Base-by-base conservation (phyloP, 1,284 basidiomycete genomes). In the Ceratorhiza oryzae-sativae region DNA sequence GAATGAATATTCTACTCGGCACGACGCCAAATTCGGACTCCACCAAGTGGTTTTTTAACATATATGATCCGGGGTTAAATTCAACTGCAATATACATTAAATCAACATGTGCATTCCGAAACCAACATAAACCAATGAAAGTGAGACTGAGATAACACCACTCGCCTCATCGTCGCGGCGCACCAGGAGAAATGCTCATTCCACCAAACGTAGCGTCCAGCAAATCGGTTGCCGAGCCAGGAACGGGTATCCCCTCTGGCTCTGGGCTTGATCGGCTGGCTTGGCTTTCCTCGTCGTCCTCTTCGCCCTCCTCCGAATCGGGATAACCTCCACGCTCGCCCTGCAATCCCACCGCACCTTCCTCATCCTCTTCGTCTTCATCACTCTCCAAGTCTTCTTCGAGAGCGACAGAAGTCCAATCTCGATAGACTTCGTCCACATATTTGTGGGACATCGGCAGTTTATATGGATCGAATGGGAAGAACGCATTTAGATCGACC, bases 401-500 rank as follows among this genome's bases (percentile, higher is more conserved):
- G 60, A 92, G 87, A n/a, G 89, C 88, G 2, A 93, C 91, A 32
- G 85, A 82, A 15, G 86, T 81, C 91, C 91, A 93, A 74, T 92
- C 91, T 45, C 92, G 83, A 76, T 93, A 93, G 18, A 92, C 84
- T 13, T 83, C 84, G 62, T 89, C 85, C 48, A 93, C 90, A 76
- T 88, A 92, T n/a, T 80, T 79, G 49, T 84, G 82, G 8, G 90
- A 92, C 68, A 85, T 85, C 0, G 93, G 92, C 1, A 99, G 87
- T 76, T 90, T 93, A 83, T 95, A 99, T 0, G 97, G 97, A 79
- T 99, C 97, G 79, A 99, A 99, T 0, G 97, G 97, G 84, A 99
- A 99, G 84, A 98, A 99, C 13, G 90, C 90, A 79, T 96, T 95
- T 59, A 98, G 84, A 72, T 95, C 87, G 73, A 87, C 80, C 49